Base-by-base conservation (phyloP, 306 rosid genomes). In the Gleditsia sinensis region DNA sequence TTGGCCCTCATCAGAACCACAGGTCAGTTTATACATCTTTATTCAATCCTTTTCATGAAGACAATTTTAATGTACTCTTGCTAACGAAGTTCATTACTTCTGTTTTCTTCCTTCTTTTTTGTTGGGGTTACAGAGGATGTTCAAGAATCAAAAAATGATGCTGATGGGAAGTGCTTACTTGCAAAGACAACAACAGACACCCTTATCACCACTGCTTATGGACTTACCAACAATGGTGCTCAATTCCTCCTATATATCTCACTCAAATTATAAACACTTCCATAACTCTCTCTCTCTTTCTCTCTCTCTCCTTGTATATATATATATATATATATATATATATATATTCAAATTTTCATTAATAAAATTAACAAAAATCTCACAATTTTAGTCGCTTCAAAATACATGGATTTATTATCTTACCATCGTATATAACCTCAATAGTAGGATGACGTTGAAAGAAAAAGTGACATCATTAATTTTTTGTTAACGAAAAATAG, bases 201-300 rank as follows among this genome's bases (percentile, higher is more conserved):
- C 20, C 90, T 90, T 24, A 1, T 55, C 24, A 40, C 19, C 2
- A 0, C 8, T 64, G 96, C 86, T 63, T 90, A 69, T 59, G 96
- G 96, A 49, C 81, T 85, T 6, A 84, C 85, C 7, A 87, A 90
- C 85, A 58, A 90, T 53, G 96, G 95, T 89, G n/a, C 59, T 7
- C 33, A 63, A 3, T 33, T 53, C 33, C 33, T n/a, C 48, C 37
- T 13, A 16, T 10, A 3, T 4, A 55, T 25, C 40, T 71, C 0
- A 23, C 6, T 36, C 53, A 56, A 40, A 27, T 20, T 48, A 32
- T 10, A 49, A 68, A 4, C n/a, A 69, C 32, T 17, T 61, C 7
- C 21, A 0, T 27, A 28, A 33, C 48, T 23, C 28, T 17, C 19
- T 68, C 12, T 42, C 28, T 17, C n/a, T n/a, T n/a, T n/a, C n/a